Base-by-base conservation (phyloP, 495 filamentous ascomycete genomes). In the Penicillium riverlandense region DNA sequence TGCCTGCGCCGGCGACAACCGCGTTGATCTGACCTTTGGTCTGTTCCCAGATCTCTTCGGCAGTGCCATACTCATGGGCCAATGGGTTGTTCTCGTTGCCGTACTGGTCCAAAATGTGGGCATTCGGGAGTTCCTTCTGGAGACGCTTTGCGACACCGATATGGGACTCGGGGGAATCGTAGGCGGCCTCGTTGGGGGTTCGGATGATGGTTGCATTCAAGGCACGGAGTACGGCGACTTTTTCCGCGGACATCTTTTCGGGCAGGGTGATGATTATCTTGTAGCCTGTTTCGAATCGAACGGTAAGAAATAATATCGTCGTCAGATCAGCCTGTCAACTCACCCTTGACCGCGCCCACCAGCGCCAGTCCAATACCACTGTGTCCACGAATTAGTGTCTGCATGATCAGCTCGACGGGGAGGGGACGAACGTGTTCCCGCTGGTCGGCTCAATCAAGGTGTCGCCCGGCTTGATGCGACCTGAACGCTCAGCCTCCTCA, bases 191-290 rank as follows among this genome's bases (percentile, higher is more conserved):
- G 15, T 95, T 97, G 22, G 92, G 94, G 1, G 92, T 99, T 38
- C 92, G 85, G 52, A 99, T 95, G 59, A 99, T 97, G 52, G 92
- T 96, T 15, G 92, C 91, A 45, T 92, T 92, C 29, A 99, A 77
- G 12, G 92, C 90, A 37, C 87, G 82, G 22, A 99, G 74, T 9
- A 99, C 92, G 2, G 90, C 80, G 10, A 99, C 94, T 63, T 99
- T 99, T 67, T 99, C 92, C 27, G 88, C 80, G 6, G 89, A 95
- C 92, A 99, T 99, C 74, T 99, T 99, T 70, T 99, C 92, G 32
- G 92, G 92, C 2, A 99, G 79, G 1, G 92, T 99, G 58, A 99
- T 99, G 65, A 99, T 96, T 11, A 88, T 92, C 65, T 91, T 92
- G 69, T 99, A 98, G 40, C 82, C 76, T 76, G 46, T 6, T 16